Percentiles rank a stretch among this genome's conserved stretches.
These are phyloP conservation scores for Periconia digitata DNA, from an alignment of 2,329 filamentous ascomycete species.

Conservation along the genomic window DNA sequence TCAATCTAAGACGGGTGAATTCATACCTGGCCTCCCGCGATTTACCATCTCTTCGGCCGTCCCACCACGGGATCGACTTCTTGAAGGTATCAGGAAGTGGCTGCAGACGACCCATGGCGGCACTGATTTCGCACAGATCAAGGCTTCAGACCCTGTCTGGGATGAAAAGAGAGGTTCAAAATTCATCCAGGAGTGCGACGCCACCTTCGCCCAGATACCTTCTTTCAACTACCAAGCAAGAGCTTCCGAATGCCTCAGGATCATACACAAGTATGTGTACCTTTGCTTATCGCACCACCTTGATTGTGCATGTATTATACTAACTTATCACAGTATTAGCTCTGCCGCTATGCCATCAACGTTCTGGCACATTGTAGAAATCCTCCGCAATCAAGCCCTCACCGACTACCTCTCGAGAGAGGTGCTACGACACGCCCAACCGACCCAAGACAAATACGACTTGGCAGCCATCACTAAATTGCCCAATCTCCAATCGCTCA, in stretches of 20 bases:
- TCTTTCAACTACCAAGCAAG: constrained; percentile 11
- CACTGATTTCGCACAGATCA: constrained; percentile 15
- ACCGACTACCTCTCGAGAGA: constrained; percentile 15
- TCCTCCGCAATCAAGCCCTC: constrained; percentile 20
- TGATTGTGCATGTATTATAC: too few relatives aligned
- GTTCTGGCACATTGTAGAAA: constrained; percentile 31
- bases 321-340: constrained; percentile 14
- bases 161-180: constrained; percentile 24
- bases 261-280: constrained; percentile 27
- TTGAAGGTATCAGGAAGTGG: constrained; percentile 26
- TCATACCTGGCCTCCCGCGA: constrained; percentile 19
- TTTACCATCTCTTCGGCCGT: constrained; percentile 18
- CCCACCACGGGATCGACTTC: constrained; percentile 20
- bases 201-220: constrained; percentile 11
- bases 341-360: constrained; percentile 16
- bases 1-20: constrained; percentile 19
- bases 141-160: constrained; percentile 14
- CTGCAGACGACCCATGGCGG: constrained; percentile 17
- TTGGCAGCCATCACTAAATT: constrained; percentile 12
- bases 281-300: not conserved
- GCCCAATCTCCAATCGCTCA: constrained; percentile 28
- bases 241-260: constrained; percentile 23
- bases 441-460: constrained; percentile 16
- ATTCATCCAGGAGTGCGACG: constrained; percentile 23
- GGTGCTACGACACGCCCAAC: constrained; percentile 11